phyloP scores from a whole-genome alignment of 163 green algal species.

The Chloromonas sp. region DNA sequence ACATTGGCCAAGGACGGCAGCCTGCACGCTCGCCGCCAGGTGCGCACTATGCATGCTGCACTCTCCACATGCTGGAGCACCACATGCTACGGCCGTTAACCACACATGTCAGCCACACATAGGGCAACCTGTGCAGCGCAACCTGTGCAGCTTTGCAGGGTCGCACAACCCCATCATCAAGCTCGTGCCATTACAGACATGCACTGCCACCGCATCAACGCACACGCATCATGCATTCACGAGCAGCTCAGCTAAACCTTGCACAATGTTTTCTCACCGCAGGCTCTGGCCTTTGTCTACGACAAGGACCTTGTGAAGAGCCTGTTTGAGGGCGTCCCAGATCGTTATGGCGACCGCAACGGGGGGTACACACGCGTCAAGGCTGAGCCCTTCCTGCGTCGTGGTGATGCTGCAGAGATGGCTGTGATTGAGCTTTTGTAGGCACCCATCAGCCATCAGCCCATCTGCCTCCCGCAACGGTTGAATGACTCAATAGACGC shows the following conservation, averaged over 20 bases:
- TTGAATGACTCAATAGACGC: no score
- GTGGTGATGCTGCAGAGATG: constrained; percentile 91
- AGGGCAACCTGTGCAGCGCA: background rate
- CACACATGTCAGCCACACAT: no score
- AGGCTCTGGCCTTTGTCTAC: constrained; percentile 89
- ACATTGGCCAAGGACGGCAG: constrained; percentile 87
- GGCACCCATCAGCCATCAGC: background rate
- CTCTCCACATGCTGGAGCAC: no score
- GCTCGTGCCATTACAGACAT: no score
- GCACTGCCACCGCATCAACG: no score
- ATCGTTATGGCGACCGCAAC: constrained; percentile 78
- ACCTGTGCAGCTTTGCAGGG: background rate
- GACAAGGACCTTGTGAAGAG: constrained; percentile 86
- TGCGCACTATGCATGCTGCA: constrained; percentile 16
- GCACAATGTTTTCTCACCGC: background rate
- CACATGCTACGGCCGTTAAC: no score
- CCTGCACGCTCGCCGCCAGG: constrained; percentile 85
- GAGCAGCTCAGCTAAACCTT: no score
- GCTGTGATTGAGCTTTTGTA: constrained; percentile 92
- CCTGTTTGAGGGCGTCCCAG: constrained; percentile 84
- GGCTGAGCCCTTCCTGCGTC: constrained; percentile 48
- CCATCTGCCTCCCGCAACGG: no score
- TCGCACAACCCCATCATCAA: background rate
- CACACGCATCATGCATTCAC: background rate
- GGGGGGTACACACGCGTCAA: constrained; percentile 92